phyloP scores from a whole-genome alignment of 352 stramenopile species.

The Achlya hypogyna region DNA sequence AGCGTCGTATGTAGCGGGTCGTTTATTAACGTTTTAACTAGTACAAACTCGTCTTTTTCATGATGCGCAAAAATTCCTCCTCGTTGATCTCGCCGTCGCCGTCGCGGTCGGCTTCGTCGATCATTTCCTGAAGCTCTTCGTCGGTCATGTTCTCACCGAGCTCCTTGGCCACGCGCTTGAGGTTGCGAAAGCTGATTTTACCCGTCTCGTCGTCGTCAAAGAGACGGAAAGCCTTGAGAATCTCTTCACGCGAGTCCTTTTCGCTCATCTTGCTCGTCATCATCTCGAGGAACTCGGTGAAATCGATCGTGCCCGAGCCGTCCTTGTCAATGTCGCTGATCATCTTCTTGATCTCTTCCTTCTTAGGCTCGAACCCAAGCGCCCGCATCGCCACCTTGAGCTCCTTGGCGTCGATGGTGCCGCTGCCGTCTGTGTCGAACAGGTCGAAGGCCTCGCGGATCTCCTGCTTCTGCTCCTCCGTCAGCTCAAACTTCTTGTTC shows the following conservation, averaged over 20 bases:
- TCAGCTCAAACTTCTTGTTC: constrained; percentile 89
- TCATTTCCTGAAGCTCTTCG: constrained; percentile 99
- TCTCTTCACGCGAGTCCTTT: constrained; percentile 94
- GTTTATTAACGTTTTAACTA: constrained; percentile 24
- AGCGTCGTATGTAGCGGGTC: background rate
- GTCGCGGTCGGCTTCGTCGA: constrained; percentile 93
- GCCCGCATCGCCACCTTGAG: constrained; percentile 95
- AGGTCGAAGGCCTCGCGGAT: constrained; percentile 96
- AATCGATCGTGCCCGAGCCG: constrained; percentile 92
- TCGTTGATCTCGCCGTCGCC: constrained; percentile 95
- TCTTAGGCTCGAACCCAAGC: constrained; percentile 95
- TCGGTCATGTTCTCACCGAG: constrained; percentile 99
- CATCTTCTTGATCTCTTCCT: constrained; percentile 97
- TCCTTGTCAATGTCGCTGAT: constrained; percentile 96
- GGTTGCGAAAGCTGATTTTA: constrained; percentile 95
- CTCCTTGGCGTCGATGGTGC: constrained; percentile 96
- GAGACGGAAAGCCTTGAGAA: constrained; percentile 93
- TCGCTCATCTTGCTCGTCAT: constrained; percentile 95
- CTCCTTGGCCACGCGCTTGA: constrained; percentile 97
- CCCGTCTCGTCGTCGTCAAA: constrained; percentile 97
- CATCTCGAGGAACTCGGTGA: constrained; percentile 96
- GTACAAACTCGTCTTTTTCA: constrained; percentile 92
- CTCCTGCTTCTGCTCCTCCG: constrained; percentile 93
- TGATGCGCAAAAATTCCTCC: constrained; percentile 98
- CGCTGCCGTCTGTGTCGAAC: constrained; percentile 95